Evolutionary conservation across 2,329 filamentous ascomycete species (phyloP).

Genomic region (Cadophora luteo-olivacea): DNA sequence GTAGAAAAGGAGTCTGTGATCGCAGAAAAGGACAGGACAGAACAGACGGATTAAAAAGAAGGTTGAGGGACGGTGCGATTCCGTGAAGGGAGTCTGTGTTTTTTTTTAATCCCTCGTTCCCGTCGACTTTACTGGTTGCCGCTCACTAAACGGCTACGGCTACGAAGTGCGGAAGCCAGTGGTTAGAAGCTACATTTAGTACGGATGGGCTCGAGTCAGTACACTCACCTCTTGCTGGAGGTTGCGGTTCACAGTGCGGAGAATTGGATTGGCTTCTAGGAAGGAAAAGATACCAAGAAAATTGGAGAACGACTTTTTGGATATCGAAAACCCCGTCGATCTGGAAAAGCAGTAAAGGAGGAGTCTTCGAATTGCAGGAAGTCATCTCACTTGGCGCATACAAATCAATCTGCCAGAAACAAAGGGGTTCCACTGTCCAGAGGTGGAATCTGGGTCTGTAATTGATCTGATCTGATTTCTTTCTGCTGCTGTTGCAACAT

Average conservation of each 20-base stretch:
- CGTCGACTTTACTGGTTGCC: neutral
- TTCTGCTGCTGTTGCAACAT: too few relatives aligned
- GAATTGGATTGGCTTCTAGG: neutral
- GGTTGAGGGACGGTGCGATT: neutral
- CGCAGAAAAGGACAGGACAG: too few relatives aligned
- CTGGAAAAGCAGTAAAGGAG: neutral
- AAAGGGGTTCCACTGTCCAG: neutral
- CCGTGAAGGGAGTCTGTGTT: neutral
- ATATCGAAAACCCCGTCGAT: neutral
- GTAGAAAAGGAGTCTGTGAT: constrained; percentile 2
- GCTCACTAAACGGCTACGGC: neutral
- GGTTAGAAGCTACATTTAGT: neutral
- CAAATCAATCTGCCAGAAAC: neutral
- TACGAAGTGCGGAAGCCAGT: neutral
- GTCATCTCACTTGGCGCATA: neutral
- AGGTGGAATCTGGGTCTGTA: neutral
- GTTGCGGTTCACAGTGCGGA: neutral
- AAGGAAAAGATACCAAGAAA: neutral
- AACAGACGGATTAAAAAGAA: neutral
- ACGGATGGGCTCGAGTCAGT: neutral
- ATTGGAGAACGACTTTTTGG: neutral
- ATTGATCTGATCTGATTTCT: too few relatives aligned
- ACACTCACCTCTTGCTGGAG: neutral
- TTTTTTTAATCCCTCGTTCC: neutral
- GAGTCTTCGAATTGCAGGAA: neutral